Percentiles rank a stretch among this genome's conserved stretches.
Evolutionary conservation across 345 rosid genomes (phyloP).

Genomic region (Heritiera littoralis): DNA sequence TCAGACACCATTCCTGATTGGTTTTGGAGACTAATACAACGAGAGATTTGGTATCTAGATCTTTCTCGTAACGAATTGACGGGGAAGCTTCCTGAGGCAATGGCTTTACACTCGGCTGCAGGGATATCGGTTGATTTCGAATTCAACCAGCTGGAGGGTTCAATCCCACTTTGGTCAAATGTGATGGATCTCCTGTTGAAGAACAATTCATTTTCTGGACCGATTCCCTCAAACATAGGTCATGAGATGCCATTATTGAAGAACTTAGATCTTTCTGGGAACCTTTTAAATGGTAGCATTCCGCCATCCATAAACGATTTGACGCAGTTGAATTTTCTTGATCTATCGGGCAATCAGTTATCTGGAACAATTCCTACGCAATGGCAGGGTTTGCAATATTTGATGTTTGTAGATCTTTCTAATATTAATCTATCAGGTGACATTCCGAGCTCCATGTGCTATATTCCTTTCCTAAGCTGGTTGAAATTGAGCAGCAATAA

Average conservation of each 20-base stretch:
- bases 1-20: slow-evolving; percentile 34
- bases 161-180: slow-evolving; percentile 1
- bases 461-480: not conserved
- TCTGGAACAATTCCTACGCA: slow-evolving; percentile 16
- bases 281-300: slow-evolving; percentile 28
- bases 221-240: slow-evolving; percentile 18
- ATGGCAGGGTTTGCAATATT: not conserved
- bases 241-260: not conserved
- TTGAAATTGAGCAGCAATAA: slow-evolving; percentile 14
- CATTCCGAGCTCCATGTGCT: slow-evolving; percentile 23
- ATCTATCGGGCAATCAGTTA: slow-evolving; percentile 20
- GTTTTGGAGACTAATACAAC: slow-evolving; percentile 27
- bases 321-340: not conserved
- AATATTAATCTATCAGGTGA: slow-evolving; percentile 26
- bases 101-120: too few species aligned
- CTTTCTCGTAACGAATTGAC: slow-evolving; percentile 14
- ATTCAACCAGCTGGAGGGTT: not conserved
- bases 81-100: slow-evolving; percentile 17
- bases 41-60: not conserved
- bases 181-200: not conserved
- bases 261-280: slow-evolving; percentile 6
- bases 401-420: slow-evolving; percentile 18
- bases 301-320: slow-evolving; percentile 24
- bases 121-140: not conserved
- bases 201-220: slow-evolving; percentile 17